These are phyloP conservation scores for Neurospora sp. DNA, from an alignment of 495 filamentous ascomycete species.

Conservation along the genomic window DNA sequence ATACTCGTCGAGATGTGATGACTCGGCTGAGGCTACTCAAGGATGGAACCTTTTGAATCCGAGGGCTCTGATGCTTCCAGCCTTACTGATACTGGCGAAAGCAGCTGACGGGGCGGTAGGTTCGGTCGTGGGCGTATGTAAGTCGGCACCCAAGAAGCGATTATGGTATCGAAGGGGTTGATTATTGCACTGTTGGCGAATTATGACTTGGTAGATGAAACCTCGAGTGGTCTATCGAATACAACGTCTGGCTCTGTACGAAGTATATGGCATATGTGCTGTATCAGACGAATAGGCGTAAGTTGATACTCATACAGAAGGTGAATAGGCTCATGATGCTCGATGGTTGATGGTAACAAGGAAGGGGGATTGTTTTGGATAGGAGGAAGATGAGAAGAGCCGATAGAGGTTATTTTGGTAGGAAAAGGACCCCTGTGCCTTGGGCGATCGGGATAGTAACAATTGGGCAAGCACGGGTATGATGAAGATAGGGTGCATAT, in stretches of 20 bases:
- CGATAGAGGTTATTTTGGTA: not conserved
- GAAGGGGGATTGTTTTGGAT: not conserved
- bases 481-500: not conserved
- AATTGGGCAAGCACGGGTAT: not conserved
- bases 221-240: not conserved
- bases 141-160: not conserved
- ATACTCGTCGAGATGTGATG: not conserved
- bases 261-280: not conserved
- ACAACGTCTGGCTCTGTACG: not conserved
- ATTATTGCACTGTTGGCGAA: not conserved
- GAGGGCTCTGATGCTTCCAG: not conserved
- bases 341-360: not conserved
- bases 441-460: not conserved
- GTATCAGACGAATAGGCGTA: not conserved
- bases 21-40: not conserved
- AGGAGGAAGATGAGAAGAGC: not conserved
- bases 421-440: not conserved
- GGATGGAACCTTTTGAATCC: not conserved
- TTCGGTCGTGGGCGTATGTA: not conserved
- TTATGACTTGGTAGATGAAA: not conserved
- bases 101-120: not conserved
- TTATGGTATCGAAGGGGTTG: not conserved
- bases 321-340: not conserved
- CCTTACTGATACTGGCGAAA: not conserved
- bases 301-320: not conserved